These are phyloP conservation scores for Rhodotorula diobovata DNA, from an alignment of 768 basidiomycete species.

Conservation along the genomic window DNA sequence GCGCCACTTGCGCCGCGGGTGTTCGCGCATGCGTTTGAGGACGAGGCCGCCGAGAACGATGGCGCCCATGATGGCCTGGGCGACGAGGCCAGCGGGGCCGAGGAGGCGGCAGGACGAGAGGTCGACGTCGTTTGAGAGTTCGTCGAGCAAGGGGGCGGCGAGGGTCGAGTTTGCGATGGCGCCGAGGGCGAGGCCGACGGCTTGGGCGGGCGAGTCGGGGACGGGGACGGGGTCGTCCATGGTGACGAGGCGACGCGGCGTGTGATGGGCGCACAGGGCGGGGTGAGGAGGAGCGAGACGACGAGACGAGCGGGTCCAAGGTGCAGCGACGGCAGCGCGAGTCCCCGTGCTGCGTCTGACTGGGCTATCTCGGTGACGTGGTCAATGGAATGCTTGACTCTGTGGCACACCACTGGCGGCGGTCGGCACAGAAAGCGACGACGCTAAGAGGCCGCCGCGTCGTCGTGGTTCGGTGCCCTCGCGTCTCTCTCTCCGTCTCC, in stretches of 20 bases:
- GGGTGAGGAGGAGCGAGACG: too few relatives aligned
- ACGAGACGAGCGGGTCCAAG: too few relatives aligned
- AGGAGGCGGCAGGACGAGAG: conserved; percentile 52
- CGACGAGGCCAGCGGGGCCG: conserved; percentile 57
- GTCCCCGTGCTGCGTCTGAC: too few relatives aligned
- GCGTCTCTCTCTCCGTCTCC: background rate
- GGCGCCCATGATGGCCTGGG: conserved; percentile 73
- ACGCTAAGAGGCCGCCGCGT: too few relatives aligned
- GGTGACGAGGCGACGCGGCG: background rate
- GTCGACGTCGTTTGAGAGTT: conserved; percentile 46
- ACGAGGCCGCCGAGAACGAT: conserved; percentile 82
- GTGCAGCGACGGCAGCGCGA: too few relatives aligned
- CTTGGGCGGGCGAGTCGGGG: background rate
- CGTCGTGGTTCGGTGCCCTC: too few relatives aligned
- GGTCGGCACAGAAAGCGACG: too few relatives aligned
- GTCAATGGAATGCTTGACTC: too few relatives aligned
- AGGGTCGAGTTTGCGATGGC: conserved; percentile 3
- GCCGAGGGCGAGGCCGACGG: background rate
- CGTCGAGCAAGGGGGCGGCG: background rate
- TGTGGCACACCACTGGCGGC: too few relatives aligned
- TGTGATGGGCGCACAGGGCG: background rate
- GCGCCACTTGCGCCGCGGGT: conserved; percentile 77
- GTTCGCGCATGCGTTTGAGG: conserved; percentile 81
- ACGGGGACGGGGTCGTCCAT: conserved; percentile 11
- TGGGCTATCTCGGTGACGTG: too few relatives aligned